These are phyloP conservation scores for Rhododendron henanense DNA, from an alignment of 148 eudicot species.

Conservation along the genomic window DNA sequence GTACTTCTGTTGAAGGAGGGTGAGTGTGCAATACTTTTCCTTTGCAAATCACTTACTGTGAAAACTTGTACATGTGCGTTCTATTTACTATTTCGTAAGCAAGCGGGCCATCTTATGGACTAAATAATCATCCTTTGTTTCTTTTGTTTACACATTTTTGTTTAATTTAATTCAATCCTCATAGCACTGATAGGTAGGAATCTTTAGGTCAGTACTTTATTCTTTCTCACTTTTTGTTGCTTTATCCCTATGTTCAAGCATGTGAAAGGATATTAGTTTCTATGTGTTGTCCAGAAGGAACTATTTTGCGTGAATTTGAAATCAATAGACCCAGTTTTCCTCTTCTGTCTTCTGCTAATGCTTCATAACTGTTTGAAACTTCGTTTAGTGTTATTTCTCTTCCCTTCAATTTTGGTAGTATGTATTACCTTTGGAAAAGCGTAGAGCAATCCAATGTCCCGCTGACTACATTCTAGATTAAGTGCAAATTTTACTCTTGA, in stretches of 20 bases:
- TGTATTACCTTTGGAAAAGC: not conserved
- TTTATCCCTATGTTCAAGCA: not conserved
- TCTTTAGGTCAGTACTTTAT: not conserved
- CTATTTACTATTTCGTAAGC: not conserved
- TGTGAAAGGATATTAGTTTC: not conserved
- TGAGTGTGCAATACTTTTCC: conserved; percentile 27
- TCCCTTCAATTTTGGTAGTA: not conserved
- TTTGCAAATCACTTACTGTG: not conserved
- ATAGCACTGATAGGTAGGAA: not conserved
- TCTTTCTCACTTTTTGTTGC: not conserved
- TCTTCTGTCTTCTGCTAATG: not conserved
- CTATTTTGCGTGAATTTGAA: not conserved
- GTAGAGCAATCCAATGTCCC: not conserved
- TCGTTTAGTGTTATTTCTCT: not conserved
- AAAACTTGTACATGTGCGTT: not conserved
- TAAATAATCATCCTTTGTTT: not conserved
- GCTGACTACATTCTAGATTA: not conserved
- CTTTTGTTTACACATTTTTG: not conserved
- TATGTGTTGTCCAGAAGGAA: not conserved
- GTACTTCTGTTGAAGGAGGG: conserved; percentile 46
- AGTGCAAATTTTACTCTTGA: not conserved
- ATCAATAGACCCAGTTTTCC: not conserved
- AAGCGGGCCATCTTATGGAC: not conserved
- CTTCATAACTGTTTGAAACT: not conserved
- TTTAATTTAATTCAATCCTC: not conserved